A percentile compares a stretch with the other conserved stretches of the same genome.
These are phyloP conservation scores for Mucor circinelloides DNA, from an alignment of 371 early-diverging fungal species.

Conservation along the genomic window DNA sequence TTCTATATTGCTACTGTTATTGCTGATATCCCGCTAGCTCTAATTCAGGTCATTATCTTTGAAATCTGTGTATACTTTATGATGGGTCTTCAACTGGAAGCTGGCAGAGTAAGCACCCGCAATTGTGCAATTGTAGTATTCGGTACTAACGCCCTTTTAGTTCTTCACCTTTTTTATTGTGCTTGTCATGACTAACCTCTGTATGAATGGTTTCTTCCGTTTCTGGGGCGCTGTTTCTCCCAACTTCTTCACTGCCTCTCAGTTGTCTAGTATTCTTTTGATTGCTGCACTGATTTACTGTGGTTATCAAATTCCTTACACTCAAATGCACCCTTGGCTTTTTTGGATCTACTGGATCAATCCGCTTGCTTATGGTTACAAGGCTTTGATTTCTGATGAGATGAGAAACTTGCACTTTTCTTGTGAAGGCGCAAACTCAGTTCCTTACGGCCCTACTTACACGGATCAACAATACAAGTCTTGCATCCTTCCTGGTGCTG, in stretches of 20 bases:
- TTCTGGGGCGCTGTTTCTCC: conserved; percentile 52
- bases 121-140: conserved; percentile 21
- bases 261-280: conserved; percentile 57
- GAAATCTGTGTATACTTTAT: conserved; percentile 60
- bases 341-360: conserved; percentile 72
- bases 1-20: conserved; percentile 63
- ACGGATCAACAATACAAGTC: conserved; percentile 47
- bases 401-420: conserved; percentile 42
- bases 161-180: conserved; percentile 57
- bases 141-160: conserved; percentile 58
- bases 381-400: conserved; percentile 67
- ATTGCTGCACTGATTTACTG: conserved; percentile 60
- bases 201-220: conserved; percentile 54
- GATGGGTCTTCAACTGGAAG: conserved; percentile 52
- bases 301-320: conserved; percentile 66
- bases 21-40: conserved; percentile 46
- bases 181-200: conserved; percentile 45
- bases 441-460: conserved; percentile 46
- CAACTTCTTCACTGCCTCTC: conserved; percentile 58
- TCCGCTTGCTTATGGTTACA: conserved; percentile 66
- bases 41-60: conserved; percentile 43
- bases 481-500: conserved; percentile 53
- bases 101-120: conserved; percentile 61
- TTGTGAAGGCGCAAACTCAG: conserved; percentile 39
- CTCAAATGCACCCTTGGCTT: conserved; percentile 69